Evolutionary conservation across 1,139 yeast genomes (phyloP), one percentile per base, ranked within the genome.

Genomic region (Candida anutae): DNA sequence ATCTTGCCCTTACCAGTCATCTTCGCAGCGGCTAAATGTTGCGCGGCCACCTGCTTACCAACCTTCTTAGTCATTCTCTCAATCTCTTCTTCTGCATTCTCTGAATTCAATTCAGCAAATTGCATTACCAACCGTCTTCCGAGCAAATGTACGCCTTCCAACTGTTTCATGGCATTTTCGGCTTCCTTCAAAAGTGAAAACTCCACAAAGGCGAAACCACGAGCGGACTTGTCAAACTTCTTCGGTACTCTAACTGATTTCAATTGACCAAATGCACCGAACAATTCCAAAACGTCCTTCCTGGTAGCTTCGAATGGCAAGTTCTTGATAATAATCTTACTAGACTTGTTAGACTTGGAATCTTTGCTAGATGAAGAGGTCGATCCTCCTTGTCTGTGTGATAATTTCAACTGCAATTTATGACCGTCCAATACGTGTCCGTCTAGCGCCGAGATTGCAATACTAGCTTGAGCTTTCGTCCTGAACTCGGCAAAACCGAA

Each of bases 141-240:
- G 31, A 90, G 71, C 57, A 90, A 80, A 70, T 90, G 99, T 3
- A 93, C 95, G 36, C 98, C 98, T 53, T 80, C 83, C 40, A 90
- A 70, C 50, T 88, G 93, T 43, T 78, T 78, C 88, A 90, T 82
- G n/a, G 97, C 98, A 49, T 68, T 77, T 50, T 82, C 95, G 2
- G 98, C 97, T 55, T 90, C 99, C 54, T 87, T 84, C 23, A 85
- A 69, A 25, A 93, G 64, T 13, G 81, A 65, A 48, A 82, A 93
- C 55, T 90, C 99, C 26, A 93, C 95, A 54, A 90, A 90, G 0
- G 98, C 98, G 62, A 90, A 90, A 50, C 99, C 99, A 53, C 98
- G 76, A 11, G 96, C 94, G 20, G 88, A 74, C 52, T 81, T 82
- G 66, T 90, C 94, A 62, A 88, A 87, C 54, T 93, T 93, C 71